Evolutionary conservation across 495 filamentous ascomycete genomes (phyloP).

Genomic region (Trypethelium eluteriae): DNA sequence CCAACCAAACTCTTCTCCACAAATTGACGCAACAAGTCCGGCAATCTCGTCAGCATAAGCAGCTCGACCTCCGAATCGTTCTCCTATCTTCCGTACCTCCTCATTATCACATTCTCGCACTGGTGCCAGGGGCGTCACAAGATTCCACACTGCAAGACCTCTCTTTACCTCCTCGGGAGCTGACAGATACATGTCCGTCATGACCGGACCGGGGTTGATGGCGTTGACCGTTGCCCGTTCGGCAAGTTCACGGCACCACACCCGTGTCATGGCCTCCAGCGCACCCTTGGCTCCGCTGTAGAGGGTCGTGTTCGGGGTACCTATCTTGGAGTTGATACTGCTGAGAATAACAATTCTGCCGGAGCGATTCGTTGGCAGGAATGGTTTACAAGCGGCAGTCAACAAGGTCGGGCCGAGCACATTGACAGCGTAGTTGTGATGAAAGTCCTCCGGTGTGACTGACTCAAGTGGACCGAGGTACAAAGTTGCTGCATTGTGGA

Average conservation of each 20-base stretch:
- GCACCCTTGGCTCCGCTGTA: conserved; percentile 89
- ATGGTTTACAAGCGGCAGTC: conserved; percentile 59
- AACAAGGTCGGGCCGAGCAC: conserved; percentile 76
- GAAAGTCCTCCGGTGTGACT: conserved; percentile 57
- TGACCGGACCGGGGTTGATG: conserved; percentile 81
- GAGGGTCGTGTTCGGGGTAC: conserved; percentile 62
- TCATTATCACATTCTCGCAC: too few relatives aligned
- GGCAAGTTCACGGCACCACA: conserved; percentile 76
- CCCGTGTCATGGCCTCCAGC: conserved; percentile 84
- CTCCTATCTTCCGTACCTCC: too few relatives aligned
- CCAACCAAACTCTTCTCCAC: conserved; percentile 63
- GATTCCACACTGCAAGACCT: too few relatives aligned
- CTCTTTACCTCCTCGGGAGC: too few relatives aligned
- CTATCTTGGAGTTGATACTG: conserved; percentile 57
- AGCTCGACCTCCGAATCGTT: too few relatives aligned
- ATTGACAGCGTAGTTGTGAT: conserved; percentile 68
- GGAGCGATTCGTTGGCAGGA: conserved; percentile 63
- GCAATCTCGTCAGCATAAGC: conserved; percentile 34
- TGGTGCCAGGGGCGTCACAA: too few relatives aligned
- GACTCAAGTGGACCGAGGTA: conserved; percentile 39
- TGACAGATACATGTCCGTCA: conserved; percentile 59
- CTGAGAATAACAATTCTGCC: conserved; percentile 77
- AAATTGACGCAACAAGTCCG: conserved; percentile 78
- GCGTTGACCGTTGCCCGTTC: conserved; percentile 76
- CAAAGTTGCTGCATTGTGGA: conserved; percentile 80